Base-by-base conservation (phyloP, 192 early-diverging fungal genomes). In the Coemansia reversa region DNA sequence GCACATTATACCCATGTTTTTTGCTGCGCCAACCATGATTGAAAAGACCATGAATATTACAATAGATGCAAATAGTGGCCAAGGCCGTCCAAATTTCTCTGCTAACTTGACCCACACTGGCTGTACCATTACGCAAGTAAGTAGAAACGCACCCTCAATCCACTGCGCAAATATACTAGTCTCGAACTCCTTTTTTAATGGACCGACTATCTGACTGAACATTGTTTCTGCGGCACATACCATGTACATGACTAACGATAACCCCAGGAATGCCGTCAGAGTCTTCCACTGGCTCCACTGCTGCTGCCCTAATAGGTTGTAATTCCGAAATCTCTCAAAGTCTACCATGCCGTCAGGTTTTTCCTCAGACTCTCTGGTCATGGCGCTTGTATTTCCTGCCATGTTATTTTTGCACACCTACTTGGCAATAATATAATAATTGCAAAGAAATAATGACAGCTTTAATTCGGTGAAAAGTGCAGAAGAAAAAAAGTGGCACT, bases 21-120 rank as follows among this genome's bases (percentile, higher is more conserved):
- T 52, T 0, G 83, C 72, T 2, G 62, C 69, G 25, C 73, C 84
- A 23, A 74, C 76, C 73, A 85, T 63, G 11, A 72, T 52, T 4
- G 79, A 85, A 50, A 73, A 81, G 39, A 16, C 73, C 72, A 84
- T 67, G 53, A 85, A 85, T 23, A 80, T 55, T 5, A 70, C 14
- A 2, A 75, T 70, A 16, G 83, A 77, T 5, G 62, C 63, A 5
- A 82, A 53, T 12, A 84, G 32, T 19, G 76, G 70, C 65, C 64
- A 61, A 1, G 47, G 48, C 6, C 80, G 75, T 4, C 84, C 84
- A 72, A 87, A 89, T 62, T 90, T 90, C 69, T 95, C 93, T 5
- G 91, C 84, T 53, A 95, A 68, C 66, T 91, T 94, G 8, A 93
- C 94, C 82, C 94, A 95, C 1, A 91, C 62, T 5, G 90, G 89